Percentiles rank a stretch among this genome's conserved stretches.
phyloP scores from a whole-genome alignment of 2,329 filamentous ascomycete genomes.

The Aspergillus uvarum region DNA sequence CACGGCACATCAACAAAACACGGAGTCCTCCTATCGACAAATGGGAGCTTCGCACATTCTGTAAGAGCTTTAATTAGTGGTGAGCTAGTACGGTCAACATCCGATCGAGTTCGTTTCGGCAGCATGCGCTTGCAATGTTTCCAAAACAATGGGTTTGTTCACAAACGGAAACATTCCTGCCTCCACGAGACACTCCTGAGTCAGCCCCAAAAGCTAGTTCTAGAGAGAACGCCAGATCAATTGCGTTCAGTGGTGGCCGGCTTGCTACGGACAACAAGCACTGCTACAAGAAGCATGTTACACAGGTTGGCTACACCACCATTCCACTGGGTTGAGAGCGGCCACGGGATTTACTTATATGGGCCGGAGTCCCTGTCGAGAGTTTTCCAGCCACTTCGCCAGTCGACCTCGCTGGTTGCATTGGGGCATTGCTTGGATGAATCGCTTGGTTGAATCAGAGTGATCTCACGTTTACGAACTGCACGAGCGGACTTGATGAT shows the following conservation, averaged over 20 bases:
- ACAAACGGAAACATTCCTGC: too few species aligned
- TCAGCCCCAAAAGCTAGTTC: neutral
- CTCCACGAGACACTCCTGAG: too few species aligned
- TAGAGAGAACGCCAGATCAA: neutral
- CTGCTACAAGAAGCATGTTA: neutral
- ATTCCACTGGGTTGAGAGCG: neutral
- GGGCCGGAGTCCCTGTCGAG: neutral
- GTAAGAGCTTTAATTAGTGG: neutral
- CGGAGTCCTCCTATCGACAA: neutral
- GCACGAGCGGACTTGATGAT: too few species aligned
- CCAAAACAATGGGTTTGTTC: neutral
- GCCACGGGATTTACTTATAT: neutral
- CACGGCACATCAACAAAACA: neutral
- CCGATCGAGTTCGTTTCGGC: neutral
- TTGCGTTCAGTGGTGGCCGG: neutral
- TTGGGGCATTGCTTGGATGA: neutral
- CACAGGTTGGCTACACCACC: neutral
- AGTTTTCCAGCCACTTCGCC: neutral
- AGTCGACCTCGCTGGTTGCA: neutral
- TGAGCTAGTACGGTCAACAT: neutral
- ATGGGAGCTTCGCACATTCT: neutral
- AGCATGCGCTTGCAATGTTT: neutral
- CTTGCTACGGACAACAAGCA: neutral
- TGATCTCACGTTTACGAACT: too few species aligned
- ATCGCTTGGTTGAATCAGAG: neutral